Base-by-base conservation (phyloP, 2,329 filamentous ascomycete species). In the Dactylella cylindrospora region DNA sequence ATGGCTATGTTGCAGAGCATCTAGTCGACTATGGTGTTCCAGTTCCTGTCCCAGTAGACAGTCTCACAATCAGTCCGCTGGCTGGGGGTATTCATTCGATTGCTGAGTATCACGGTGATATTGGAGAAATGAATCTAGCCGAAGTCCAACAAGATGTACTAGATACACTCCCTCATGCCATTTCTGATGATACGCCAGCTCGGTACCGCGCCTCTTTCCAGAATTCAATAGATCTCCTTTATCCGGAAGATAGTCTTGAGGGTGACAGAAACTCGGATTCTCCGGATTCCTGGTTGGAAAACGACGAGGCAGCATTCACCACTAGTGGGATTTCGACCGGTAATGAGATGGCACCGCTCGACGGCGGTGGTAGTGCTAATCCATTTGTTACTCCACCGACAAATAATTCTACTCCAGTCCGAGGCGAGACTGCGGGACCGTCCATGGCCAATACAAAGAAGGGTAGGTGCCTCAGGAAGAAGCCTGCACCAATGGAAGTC, bases 251-350 rank as follows among this genome's bases (percentile, higher is more conserved):
- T 9, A 12, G 33, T 2, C 12, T 12, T n/a, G 26, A 32, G 12
- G 3, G 25, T 32, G 43, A 36, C 44, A 12, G 20, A n/a, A 22
- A 12, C 25, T 29, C 55, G 2, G 47, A 49, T 5, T 43, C 55
- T 25, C 55, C 55, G 3, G 47, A 61, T 33, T 61, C 55, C 3
- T 53, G 55, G 55, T 53, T 49, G 6, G 40, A 31, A 28, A 43
- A 61, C 31, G 55, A 61, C 29, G 55, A 61, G 40, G 55, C 47
- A 10, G 55, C 55, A 2, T 61, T 61, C 36, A 53, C 55, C 8
- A 29, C 22, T 6, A 25, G 29, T 9, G 35, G 33, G 31, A 20
- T 13, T 25, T 15, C 5, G 12, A 17, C 17, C 13, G 15, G 5
- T 13, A n/a, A n/a, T n/a, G n/a, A n/a, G n/a, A n/a, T n/a, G n/a